Evolutionary conservation across 192 early-diverging fungal genomes (phyloP), one percentile per base, ranked within the genome.

Genomic region (Gonapodya prolifera): DNA sequence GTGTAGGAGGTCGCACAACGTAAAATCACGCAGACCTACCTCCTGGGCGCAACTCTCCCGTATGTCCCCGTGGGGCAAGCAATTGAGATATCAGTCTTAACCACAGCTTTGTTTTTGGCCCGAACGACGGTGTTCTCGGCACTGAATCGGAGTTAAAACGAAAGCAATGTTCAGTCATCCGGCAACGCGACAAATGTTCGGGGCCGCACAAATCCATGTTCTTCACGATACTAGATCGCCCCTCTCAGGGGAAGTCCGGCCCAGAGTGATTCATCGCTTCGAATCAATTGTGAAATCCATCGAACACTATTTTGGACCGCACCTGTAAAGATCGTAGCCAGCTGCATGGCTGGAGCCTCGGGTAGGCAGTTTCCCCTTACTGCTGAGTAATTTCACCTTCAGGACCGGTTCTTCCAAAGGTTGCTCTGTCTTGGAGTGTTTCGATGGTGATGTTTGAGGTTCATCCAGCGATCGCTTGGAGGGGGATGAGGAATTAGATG

Each of bases 41-140:
- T 93, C 33, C 98, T 87, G 34, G 96, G 96, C 0, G 98, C 98
- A 1, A 99, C 92, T 79, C 98, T 92, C 1, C 94, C 98, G 81
- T 99, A 99, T 33, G 92, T 91, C 31, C 95, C 96, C 32, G 77
- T 69, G 1, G 98, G 98, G 16, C 98, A 83, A 35, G 87, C 88
- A 77, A 98, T 93, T 34, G 90, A 86, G 28, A 99, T 84, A 71
- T 94, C 98, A 17, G 95, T 99, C 23, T 89, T 86, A 17, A 97
- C 93, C 35, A 97, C 83, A 2, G 85, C 87, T 36, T 93, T 91
- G 13, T 88, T 85, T 36, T 91, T 88, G n/a, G 94, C 90, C 36
- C 92, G 91, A 80, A 99, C 93, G 1, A 85, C 83, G 35, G 80
- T 84, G 18, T 90, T 83, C 13, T 80, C 70, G 1, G 79, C 31